phyloP scores from a whole-genome alignment of 2,329 filamentous ascomycete species.

The Curvularia sp. region DNA sequence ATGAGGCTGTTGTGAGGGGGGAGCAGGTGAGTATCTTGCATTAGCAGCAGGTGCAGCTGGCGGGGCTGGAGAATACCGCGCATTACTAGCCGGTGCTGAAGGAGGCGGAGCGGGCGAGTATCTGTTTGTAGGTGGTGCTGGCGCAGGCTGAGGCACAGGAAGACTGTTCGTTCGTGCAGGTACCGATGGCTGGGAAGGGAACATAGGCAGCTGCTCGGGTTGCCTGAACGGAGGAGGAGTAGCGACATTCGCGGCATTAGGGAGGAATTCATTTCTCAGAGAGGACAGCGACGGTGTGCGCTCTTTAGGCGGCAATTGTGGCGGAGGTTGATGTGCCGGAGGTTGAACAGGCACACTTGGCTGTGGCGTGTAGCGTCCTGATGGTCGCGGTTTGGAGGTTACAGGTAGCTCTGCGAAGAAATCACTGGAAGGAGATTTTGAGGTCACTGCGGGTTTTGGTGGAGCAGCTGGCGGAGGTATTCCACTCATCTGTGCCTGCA shows the following conservation, averaged over 20 bases:
- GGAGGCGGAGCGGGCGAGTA: slow-evolving; percentile 46
- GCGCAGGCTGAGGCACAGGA: slow-evolving; percentile 40
- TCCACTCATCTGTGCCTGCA: slow-evolving; percentile 40
- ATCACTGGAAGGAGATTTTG: slow-evolving; percentile 45
- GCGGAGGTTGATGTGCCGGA: slow-evolving; percentile 29
- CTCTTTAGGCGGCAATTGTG: slow-evolving; percentile 40
- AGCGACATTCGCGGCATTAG: slow-evolving; percentile 31
- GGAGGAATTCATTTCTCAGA: slow-evolving; percentile 45
- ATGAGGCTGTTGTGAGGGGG: slow-evolving; percentile 46
- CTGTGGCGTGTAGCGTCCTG: slow-evolving; percentile 51
- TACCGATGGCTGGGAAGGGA: slow-evolving; percentile 43
- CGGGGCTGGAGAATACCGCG: slow-evolving; percentile 49
- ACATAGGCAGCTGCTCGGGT: slow-evolving; percentile 52
- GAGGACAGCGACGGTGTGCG: slow-evolving; percentile 47
- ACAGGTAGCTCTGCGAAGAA: slow-evolving; percentile 60
- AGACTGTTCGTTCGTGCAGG: slow-evolving; percentile 42
- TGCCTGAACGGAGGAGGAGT: slow-evolving; percentile 47
- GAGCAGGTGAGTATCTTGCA: slow-evolving; percentile 52
- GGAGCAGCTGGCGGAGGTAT: slow-evolving; percentile 33
- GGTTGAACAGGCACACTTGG: slow-evolving; percentile 37
- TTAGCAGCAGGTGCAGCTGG: slow-evolving; percentile 41
- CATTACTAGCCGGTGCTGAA: slow-evolving; percentile 37
- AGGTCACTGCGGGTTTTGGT: slow-evolving; percentile 36
- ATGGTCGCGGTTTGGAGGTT: slow-evolving; percentile 50
- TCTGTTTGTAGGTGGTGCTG: slow-evolving; percentile 32